Conservation (phyloP, 1,284 basidiomycete species). For the Neonothopanus nambi region DNA sequence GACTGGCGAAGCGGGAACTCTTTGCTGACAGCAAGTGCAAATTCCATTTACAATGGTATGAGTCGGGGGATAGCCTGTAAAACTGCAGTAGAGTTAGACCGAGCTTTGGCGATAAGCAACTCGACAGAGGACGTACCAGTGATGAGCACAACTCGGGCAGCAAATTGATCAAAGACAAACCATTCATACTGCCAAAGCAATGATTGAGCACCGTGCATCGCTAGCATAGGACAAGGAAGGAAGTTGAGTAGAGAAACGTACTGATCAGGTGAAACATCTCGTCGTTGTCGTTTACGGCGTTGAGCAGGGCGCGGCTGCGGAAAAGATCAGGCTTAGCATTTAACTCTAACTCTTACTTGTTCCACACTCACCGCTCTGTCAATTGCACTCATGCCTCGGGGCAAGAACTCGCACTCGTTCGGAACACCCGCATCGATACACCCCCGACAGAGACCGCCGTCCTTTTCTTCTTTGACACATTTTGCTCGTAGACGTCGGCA, state of each 20-base stretch:
- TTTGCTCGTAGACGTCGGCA: conserved; percentile 19
- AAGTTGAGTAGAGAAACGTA: conserved; percentile 1
- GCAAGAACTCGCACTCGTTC: conserved; percentile 19
- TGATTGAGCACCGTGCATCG: background rate
- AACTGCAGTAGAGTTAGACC: background rate
- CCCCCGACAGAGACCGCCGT: conserved; percentile 16
- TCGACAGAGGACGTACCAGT: conserved; percentile 2
- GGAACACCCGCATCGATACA: conserved; percentile 20
- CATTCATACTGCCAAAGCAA: background rate
- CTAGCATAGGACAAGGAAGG: background rate
- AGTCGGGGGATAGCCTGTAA: conserved; percentile 2
- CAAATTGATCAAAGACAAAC: background rate
- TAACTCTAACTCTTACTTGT: background rate
- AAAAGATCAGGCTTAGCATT: background rate
- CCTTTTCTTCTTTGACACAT: conserved; percentile 18
- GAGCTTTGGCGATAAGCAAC: background rate
- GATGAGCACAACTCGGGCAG: background rate
- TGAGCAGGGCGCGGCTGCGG: conserved; percentile 16
- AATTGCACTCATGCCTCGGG: conserved; percentile 19
- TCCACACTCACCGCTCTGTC: conserved; percentile 19
- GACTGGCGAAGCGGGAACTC: conserved; percentile 3
- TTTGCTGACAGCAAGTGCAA: conserved; percentile 15
- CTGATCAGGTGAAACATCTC: conserved; percentile 16
- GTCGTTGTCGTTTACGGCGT: conserved; percentile 18
- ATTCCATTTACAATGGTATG: conserved; percentile 15